Conservation (phyloP, 2,329 filamentous ascomycete species). For the Coniella lustricola region DNA sequence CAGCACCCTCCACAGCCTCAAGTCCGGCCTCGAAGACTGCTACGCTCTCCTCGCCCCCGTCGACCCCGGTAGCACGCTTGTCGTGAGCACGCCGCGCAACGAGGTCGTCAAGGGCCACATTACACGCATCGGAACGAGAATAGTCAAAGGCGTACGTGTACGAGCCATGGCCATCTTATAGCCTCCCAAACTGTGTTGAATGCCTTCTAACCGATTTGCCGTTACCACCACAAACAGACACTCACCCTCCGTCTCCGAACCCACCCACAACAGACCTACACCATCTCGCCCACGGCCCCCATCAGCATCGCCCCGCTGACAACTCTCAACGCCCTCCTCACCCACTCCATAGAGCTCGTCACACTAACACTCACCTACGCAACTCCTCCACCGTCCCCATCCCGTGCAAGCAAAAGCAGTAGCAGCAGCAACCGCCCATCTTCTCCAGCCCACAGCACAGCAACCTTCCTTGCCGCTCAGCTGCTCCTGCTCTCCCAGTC, state of each 20-base stretch:
- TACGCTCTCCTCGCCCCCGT: slow-evolving; percentile 77
- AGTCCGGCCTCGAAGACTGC: slow-evolving; percentile 75
- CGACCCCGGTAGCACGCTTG: slow-evolving; percentile 81
- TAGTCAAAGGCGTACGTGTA: slow-evolving; percentile 75
- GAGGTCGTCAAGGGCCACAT: slow-evolving; percentile 90
- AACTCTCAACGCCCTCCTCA: slow-evolving; percentile 68
- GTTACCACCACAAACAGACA: slow-evolving; percentile 40
- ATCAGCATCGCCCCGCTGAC: slow-evolving; percentile 64
- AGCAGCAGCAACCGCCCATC: slow-evolving; percentile 42
- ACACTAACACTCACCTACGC: slow-evolving; percentile 63
- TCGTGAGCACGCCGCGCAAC: slow-evolving; percentile 77
- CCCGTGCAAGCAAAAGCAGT: slow-evolving; percentile 35
- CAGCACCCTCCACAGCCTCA: slow-evolving; percentile 41
- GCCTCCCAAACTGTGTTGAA: too few relatives aligned
- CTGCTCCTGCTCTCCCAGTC: slow-evolving; percentile 49
- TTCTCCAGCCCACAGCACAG: slow-evolving; percentile 34
- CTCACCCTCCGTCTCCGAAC: slow-evolving; percentile 71
- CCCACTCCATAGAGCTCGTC: slow-evolving; percentile 75
- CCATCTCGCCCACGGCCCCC: slow-evolving; percentile 40
- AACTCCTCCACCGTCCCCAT: slow-evolving; percentile 16
- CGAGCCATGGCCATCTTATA: too few relatives aligned
- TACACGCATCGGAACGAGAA: slow-evolving; percentile 80
- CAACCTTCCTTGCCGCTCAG: slow-evolving; percentile 45
- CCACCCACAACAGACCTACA: slow-evolving; percentile 45
- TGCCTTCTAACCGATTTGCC: not conserved